Evolutionary conservation across 2,329 filamentous ascomycete species (phyloP).

Genomic region (Chalaropsis thielavioides): DNA sequence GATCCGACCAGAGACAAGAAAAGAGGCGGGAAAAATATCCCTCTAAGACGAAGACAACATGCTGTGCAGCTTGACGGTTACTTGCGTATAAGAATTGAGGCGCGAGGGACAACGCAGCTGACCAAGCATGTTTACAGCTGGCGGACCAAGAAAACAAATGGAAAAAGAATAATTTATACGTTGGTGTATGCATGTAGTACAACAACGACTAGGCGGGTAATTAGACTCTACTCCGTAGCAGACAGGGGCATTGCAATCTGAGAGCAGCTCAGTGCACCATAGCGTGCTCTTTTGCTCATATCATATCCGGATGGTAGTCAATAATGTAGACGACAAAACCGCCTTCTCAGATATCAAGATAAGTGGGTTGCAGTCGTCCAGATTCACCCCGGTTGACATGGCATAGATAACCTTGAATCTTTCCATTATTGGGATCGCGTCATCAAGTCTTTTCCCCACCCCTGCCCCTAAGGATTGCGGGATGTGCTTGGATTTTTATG

Average conservation of each 20-base stretch:
- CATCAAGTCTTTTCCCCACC: neutral
- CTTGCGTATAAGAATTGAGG: neutral
- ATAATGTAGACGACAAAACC: neutral
- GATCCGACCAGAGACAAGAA: neutral
- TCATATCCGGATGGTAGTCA: neutral
- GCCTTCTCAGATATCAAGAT: neutral
- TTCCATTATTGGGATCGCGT: neutral
- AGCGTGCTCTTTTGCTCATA: neutral
- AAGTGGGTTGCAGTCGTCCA: neutral
- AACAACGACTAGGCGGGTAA: neutral
- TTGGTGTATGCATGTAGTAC: neutral
- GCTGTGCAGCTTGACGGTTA: neutral
- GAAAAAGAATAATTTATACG: too few relatives aligned
- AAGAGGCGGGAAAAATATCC: neutral
- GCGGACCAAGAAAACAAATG: too few relatives aligned
- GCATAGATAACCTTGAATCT: constrained; percentile 1
- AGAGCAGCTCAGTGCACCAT: neutral
- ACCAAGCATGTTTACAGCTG: neutral
- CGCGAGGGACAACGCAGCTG: neutral
- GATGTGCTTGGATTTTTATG: too few relatives aligned
- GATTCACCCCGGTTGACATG: neutral
- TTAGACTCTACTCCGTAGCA: too few relatives aligned
- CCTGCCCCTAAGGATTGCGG: neutral
- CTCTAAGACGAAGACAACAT: neutral
- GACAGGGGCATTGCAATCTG: neutral